Conservation (phyloP, 179 eudicot genomes). For the Drosera spatulata region DNA sequence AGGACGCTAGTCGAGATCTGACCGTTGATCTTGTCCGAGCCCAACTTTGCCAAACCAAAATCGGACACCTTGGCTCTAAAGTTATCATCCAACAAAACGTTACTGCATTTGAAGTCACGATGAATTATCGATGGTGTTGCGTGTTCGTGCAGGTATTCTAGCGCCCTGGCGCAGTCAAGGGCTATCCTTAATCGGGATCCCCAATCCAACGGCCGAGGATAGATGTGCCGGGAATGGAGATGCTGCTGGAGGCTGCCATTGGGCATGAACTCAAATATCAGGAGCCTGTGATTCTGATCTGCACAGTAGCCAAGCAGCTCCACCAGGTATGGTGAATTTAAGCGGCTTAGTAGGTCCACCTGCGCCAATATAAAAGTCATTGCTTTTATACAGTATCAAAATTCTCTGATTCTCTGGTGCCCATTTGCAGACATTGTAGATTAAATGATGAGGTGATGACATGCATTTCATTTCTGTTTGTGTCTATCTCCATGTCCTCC, state of each 20-base stretch:
- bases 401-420: slow-evolving; percentile 4
- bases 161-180: slow-evolving; percentile 84
- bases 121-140: slow-evolving; percentile 70
- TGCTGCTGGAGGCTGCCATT: slow-evolving; percentile 68
- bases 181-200: slow-evolving; percentile 64
- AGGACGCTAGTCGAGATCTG: slow-evolving; percentile 73
- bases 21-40: slow-evolving; percentile 82
- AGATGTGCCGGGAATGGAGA: slow-evolving; percentile 34
- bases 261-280: slow-evolving; percentile 78
- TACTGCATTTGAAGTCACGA: slow-evolving; percentile 79
- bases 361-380: slow-evolving; percentile 20
- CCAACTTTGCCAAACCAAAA: slow-evolving; percentile 82
- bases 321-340: slow-evolving; percentile 66
- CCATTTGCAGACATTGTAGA: slow-evolving; percentile 20
- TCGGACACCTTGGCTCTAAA: slow-evolving; percentile 82
- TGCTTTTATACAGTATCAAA: neutral
- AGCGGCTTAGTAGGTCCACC: slow-evolving; percentile 91
- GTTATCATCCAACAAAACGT: slow-evolving; percentile 59
- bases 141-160: slow-evolving; percentile 88
- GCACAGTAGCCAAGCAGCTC: slow-evolving; percentile 92
- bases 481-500: too few relatives aligned
- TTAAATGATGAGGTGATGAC: too few relatives aligned
- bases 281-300: slow-evolving; percentile 74
- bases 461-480: too few relatives aligned
- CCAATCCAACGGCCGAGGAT: slow-evolving; percentile 56